Evolutionary conservation across 129 eudicot species (phyloP).

Genomic region (Arctium minus): DNA sequence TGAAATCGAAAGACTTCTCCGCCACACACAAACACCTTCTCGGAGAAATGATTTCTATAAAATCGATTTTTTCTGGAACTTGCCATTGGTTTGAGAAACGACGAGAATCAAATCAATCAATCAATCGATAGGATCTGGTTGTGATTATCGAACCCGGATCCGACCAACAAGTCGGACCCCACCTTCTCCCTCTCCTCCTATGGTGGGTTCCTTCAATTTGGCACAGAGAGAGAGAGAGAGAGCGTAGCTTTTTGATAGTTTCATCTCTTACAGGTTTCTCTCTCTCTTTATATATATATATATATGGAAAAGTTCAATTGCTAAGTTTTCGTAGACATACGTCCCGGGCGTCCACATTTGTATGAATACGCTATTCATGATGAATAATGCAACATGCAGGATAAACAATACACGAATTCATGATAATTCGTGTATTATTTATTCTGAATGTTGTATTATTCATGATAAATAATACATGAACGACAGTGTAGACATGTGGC

Average conservation of each 20-base stretch:
- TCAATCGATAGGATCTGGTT: background rate
- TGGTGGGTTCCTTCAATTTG: constrained; percentile 15
- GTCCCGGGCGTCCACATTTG: too few species aligned
- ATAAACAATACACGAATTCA: too few species aligned
- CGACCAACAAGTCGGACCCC: constrained; percentile 35
- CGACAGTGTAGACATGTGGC: too few species aligned
- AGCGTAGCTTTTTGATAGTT: constrained; percentile 18
- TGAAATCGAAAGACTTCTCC: constrained; percentile 4
- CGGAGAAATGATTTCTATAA: constrained; percentile 16
- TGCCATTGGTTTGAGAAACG: constrained; percentile 29
- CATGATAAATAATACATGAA: too few species aligned
- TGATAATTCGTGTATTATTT: too few species aligned
- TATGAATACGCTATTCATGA: too few species aligned
- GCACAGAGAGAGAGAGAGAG: constrained; percentile 5
- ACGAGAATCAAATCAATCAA: constrained; percentile 12
- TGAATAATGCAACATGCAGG: too few species aligned
- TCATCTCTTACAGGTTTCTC: constrained; percentile 18
- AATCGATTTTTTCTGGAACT: constrained; percentile 9
- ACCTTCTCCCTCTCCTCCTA: constrained; percentile 33
- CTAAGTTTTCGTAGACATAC: too few species aligned
- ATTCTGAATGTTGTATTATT: too few species aligned
- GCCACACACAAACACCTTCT: background rate
- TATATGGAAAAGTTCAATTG: too few species aligned
- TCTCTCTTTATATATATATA: background rate
- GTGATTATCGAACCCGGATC: constrained; percentile 28